phyloP scores from a whole-genome alignment of 2,329 filamentous ascomycete genomes.

The Chalara sp. region DNA sequence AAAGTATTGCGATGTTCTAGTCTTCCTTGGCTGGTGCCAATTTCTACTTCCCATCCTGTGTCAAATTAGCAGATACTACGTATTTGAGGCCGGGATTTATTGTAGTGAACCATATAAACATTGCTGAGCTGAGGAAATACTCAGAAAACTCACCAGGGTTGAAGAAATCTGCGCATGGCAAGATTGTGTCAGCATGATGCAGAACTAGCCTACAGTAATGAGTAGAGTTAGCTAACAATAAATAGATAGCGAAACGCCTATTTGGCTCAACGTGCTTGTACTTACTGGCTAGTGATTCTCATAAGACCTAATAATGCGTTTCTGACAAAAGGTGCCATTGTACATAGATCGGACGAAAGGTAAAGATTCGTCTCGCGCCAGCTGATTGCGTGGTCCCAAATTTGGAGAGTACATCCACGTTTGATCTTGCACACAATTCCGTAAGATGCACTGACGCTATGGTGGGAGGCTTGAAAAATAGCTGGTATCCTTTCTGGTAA shows the following conservation, averaged over 20 bases:
- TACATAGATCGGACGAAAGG: slow-evolving; percentile 23
- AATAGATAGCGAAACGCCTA: not conserved
- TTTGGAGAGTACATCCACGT: slow-evolving; percentile 50
- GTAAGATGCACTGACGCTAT: slow-evolving; percentile 53
- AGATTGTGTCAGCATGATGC: slow-evolving; percentile 51
- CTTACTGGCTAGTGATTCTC: not conserved
- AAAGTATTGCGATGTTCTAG: slow-evolving; percentile 51
- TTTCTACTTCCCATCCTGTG: slow-evolving; percentile 52
- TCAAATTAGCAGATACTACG: too few relatives aligned
- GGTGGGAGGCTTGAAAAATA: slow-evolving; percentile 58
- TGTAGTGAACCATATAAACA: too few relatives aligned
- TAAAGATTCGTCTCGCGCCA: slow-evolving; percentile 42
- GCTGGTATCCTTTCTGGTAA: slow-evolving; percentile 37
- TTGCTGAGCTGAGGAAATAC: too few relatives aligned
- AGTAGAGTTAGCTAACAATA: not conserved
- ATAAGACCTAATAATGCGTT: slow-evolving; percentile 17
- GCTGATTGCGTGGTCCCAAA: slow-evolving; percentile 58
- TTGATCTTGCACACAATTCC: slow-evolving; percentile 57
- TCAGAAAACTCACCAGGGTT: slow-evolving; percentile 34
- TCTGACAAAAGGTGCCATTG: slow-evolving; percentile 20
- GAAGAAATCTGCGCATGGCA: slow-evolving; percentile 54
- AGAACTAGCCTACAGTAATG: slow-evolving; percentile 18
- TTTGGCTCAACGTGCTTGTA: not conserved
- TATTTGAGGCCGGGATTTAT: too few relatives aligned
- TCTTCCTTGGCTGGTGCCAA: slow-evolving; percentile 49